These are phyloP conservation scores for Neohortaea acidophila DNA, from an alignment of 495 filamentous ascomycete species.

Conservation along the genomic window DNA sequence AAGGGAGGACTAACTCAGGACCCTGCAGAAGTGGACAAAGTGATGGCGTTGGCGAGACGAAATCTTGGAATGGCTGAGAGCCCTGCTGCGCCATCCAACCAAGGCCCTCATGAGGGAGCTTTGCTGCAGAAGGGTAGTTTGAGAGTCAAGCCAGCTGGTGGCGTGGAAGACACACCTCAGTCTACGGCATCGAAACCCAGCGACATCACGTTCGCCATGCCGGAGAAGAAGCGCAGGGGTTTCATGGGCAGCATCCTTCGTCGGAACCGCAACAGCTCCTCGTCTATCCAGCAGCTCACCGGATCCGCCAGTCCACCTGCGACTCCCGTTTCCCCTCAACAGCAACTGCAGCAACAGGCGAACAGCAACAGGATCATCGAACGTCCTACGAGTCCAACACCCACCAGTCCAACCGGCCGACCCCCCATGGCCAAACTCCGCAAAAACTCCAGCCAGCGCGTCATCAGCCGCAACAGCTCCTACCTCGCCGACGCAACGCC, in stretches of 20 bases:
- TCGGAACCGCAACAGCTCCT: constrained; percentile 5
- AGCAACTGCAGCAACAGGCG: background rate
- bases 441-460: constrained; percentile 2
- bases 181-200: background rate
- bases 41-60: constrained; percentile 16
- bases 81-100: constrained; percentile 6
- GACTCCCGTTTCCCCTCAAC: background rate
- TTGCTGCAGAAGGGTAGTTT: constrained; percentile 10
- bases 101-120: constrained; percentile 9
- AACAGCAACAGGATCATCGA: no score
- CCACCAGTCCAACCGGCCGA: background rate
- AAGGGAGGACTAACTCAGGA: background rate
- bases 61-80: constrained; percentile 13
- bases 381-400: no score
- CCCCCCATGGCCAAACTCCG: background rate
- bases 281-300: constrained; percentile 1
- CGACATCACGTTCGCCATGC: no score
- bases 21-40: constrained; percentile 20
- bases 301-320: background rate
- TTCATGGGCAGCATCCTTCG: constrained; percentile 17
- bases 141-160: background rate
- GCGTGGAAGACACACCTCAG: background rate
- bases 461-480: constrained; percentile 1
- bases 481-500: constrained; percentile 5
- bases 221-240: constrained; percentile 5